phyloP scores from a whole-genome alignment of 2,329 filamentous ascomycete genomes.

The Sclerotinia glacialis region DNA sequence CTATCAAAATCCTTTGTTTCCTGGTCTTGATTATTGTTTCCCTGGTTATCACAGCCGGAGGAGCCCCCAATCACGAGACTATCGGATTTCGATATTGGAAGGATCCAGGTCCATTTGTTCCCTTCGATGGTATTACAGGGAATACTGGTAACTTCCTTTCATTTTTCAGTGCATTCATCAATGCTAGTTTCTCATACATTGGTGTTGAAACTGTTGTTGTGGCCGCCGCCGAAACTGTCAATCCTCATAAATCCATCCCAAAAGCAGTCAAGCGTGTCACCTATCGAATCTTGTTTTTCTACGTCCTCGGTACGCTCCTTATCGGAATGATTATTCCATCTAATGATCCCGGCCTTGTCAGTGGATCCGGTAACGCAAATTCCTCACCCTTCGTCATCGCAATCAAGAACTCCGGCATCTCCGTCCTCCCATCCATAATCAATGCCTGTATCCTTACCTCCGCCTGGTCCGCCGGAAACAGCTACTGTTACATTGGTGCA shows the following conservation, averaged over 20 bases:
- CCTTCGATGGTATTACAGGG: slow-evolving; percentile 61
- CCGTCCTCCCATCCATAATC: slow-evolving; percentile 65
- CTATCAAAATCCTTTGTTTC: slow-evolving; percentile 72
- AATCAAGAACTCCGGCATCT: slow-evolving; percentile 64
- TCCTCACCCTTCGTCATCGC: slow-evolving; percentile 70
- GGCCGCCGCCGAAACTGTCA: slow-evolving; percentile 54
- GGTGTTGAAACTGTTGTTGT: slow-evolving; percentile 53
- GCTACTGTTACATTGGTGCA: slow-evolving; percentile 62
- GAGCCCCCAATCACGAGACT: slow-evolving; percentile 55
- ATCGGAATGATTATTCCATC: slow-evolving; percentile 57
- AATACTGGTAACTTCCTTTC: slow-evolving; percentile 59
- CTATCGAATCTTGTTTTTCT: slow-evolving; percentile 56
- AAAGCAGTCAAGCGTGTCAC: slow-evolving; percentile 52
- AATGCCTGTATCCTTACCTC: slow-evolving; percentile 66
- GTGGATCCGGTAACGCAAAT: slow-evolving; percentile 44
- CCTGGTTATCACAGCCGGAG: slow-evolving; percentile 61
- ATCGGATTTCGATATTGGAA: slow-evolving; percentile 70
- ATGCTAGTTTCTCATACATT: slow-evolving; percentile 48
- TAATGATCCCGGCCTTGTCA: slow-evolving; percentile 48
- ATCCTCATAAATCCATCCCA: slow-evolving; percentile 53
- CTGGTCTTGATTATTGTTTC: slow-evolving; percentile 63
- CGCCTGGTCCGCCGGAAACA: slow-evolving; percentile 59
- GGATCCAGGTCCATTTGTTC: slow-evolving; percentile 64
- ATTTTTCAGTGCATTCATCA: slow-evolving; percentile 45
- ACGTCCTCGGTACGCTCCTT: slow-evolving; percentile 49